phyloP scores from a whole-genome alignment of 768 basidiomycete species.

The Russula sp. region DNA sequence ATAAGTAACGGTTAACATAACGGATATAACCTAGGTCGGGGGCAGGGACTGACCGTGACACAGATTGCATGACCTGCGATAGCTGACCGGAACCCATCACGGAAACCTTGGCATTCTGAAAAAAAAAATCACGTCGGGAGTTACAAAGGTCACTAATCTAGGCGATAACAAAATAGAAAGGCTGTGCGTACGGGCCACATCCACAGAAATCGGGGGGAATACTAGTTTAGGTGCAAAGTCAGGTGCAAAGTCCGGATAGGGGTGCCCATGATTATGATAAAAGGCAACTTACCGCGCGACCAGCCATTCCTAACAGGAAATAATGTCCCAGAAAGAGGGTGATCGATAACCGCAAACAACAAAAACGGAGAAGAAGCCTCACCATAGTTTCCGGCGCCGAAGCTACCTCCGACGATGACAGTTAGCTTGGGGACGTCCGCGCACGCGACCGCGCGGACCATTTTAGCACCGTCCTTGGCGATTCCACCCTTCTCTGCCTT shows the following conservation, averaged over 20 bases:
- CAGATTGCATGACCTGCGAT: conserved; percentile 86
- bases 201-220: conserved; percentile 92
- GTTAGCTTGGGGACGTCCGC: conserved; percentile 93
- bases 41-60: conserved; percentile 56
- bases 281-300: conserved; percentile 63
- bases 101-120: conserved; percentile 81
- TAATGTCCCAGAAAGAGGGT: neutral
- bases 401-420: conserved; percentile 87
- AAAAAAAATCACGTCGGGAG: neutral
- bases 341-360: conserved; percentile 7
- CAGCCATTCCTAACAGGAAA: conserved; percentile 67
- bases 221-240: conserved; percentile 36
- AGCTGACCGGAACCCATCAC: conserved; percentile 96
- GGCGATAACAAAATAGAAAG: neutral
- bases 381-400: conserved; percentile 96
- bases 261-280: neutral
- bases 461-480: conserved; percentile 93
- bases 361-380: conserved; percentile 19
- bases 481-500: conserved; percentile 93
- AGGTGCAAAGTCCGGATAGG: neutral
- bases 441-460: conserved; percentile 92
- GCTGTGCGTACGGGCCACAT: conserved; percentile 83
- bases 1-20: neutral
- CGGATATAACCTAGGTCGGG: too few species aligned
- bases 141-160: neutral